Base-by-base conservation (phyloP, 2,329 filamentous ascomycete genomes). In the Sporothrix brunneoviolacea region DNA sequence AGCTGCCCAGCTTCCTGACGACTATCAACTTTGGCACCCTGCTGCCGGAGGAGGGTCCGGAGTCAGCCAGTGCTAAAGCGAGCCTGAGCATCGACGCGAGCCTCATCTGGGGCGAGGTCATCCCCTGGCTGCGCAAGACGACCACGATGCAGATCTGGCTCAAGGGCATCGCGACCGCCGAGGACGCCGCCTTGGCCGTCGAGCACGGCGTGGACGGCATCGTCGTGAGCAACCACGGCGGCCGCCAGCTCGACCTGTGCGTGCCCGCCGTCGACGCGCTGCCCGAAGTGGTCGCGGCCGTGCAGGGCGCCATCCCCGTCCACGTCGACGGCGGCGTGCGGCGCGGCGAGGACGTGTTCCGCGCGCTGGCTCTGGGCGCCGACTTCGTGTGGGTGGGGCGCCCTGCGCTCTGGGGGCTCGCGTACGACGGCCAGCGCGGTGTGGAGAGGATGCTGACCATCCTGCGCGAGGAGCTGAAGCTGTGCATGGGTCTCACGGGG, bases 331-430 rank as follows among this genome's bases (percentile, higher is more conserved):
- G 74, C 7, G 74, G 75, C 1, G 70, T 77, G 28, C 57, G 73
- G 13, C 65, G 70, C 33, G 74, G 73, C 0, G 71, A 68, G 4
- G 74, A 78, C 55, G 68, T 77, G n/a, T 77, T 77, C 65, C 76
- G 76, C 53, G 74, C 74, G 3, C 56, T 78, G 3, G 73, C 73
- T 0, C 60, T 78, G 4, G 75, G 74, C 3, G 75, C 74, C 0
- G 65, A 75, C 48, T 70, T 68, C 52, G 68, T 68, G 38, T 74
- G 71, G 63, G 62, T 75, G 8, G 74, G 75, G 0, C 57, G 74
- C 16, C 68, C 70, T 6, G 64, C 70, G 10, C 64, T 77, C 8
- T 77, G 74, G 75, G 74, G 73, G 0, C 61, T 77, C 35, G 52
- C 52, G 10, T 50, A 39, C 18, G 46, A 40, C 9, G 54, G 54